Base-by-base conservation (phyloP, 805 yeast genomes). In the Saturnispora bothae region DNA sequence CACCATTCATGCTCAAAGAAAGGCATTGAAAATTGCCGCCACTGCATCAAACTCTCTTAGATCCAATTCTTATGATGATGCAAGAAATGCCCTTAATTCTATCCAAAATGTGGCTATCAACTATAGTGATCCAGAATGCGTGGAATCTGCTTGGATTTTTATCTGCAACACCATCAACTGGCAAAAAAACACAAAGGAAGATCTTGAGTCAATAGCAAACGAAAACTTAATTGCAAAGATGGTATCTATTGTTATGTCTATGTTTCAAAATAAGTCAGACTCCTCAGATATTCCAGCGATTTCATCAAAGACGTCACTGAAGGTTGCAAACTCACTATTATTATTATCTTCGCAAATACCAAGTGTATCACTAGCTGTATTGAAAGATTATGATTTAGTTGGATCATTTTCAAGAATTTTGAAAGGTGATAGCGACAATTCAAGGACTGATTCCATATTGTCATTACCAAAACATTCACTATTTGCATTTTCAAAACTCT, bases 1-100 rank as follows among this genome's bases (percentile, higher is more conserved):
- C 56, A 83, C 96, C 1, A 69, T 77, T 16, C 95, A 84, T 59
- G 83, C 94, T 1, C 97, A 89, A 56, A 64, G 94, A 39, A 81
- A 85, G 45, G 84, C 94, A 13, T 60, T 86, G 26, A 61, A 66
- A 1, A 80, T 83, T 27, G 80, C 81, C 14, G 79, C 92, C 3
- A 78, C 80, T 48, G 65, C 88, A 3, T 75, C 84, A 45, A 62
- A 68, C 8, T 61, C 61, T 29, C 63, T 80, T 3, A 62, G 65
- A 8, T 40, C 46, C 2, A 50, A 61, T 1, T 69, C 71, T 44
- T 69, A 75, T 34, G 59, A 59, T 3, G 61, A 64, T 33, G 60
- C 83, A 7, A 62, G 68, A 38, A 77, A 70, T 28, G 69, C 78
- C 2, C 73, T 83, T 47, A 78, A 76, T 4, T 63, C 63, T 9